phyloP scores from a whole-genome alignment of 108 stramenopile species.

The Aurantiochytrium sp. region DNA sequence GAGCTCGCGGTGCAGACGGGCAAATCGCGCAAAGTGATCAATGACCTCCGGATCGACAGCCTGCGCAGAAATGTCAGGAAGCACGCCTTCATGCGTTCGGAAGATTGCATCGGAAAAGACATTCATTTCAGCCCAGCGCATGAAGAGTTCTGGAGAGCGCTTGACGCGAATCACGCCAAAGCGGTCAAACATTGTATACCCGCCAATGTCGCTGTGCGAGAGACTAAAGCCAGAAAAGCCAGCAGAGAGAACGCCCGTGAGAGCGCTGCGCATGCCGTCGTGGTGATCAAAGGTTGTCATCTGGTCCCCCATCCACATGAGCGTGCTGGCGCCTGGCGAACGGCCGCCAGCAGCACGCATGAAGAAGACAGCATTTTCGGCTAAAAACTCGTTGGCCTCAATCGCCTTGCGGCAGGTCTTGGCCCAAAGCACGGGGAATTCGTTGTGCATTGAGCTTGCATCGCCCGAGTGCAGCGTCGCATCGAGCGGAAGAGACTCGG shows the following conservation, averaged over 20 bases:
- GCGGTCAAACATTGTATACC: constrained; percentile 15
- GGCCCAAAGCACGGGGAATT: constrained; percentile 16
- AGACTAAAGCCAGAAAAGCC: not conserved
- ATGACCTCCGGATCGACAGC: not conserved
- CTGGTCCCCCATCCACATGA: constrained; percentile 24
- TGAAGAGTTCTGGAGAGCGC: not conserved
- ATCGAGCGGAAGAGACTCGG: not conserved
- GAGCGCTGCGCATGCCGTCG: constrained; percentile 1
- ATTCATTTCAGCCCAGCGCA: constrained; percentile 15
- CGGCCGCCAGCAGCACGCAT: not conserved
- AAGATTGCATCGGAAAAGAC: constrained; percentile 8
- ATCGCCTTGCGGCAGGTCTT: not conserved
- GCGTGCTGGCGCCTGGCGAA: not conserved
- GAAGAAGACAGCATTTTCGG: not conserved
- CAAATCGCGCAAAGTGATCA: not conserved
- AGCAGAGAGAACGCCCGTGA: not conserved
- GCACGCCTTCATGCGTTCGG: constrained; percentile 8
- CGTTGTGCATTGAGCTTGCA: not conserved
- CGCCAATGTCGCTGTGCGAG: constrained; percentile 24
- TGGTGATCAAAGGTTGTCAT: constrained; percentile 5
- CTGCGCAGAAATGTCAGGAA: not conserved
- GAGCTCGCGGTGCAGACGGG: not conserved
- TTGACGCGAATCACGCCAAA: not conserved
- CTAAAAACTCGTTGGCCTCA: not conserved
- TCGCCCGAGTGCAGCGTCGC: not conserved